Conservation (phyloP, 495 filamentous ascomycete genomes). For the Neurospora sp. region DNA sequence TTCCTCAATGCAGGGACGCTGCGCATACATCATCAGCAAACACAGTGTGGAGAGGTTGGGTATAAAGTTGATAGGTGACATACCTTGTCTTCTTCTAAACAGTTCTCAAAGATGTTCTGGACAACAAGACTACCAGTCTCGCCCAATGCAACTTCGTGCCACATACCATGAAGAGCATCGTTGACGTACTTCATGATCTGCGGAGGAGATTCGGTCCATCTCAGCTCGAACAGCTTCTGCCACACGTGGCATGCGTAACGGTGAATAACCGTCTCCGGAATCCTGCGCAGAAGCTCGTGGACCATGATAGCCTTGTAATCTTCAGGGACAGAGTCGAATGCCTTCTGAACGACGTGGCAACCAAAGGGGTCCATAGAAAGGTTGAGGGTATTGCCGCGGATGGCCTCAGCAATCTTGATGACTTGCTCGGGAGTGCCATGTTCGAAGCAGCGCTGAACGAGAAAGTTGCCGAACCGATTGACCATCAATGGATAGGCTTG, state of each 20-base stretch:
- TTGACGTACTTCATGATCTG: constrained; percentile 99
- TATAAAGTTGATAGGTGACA: not conserved
- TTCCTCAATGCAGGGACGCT: constrained; percentile 96
- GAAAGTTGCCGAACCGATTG: constrained; percentile 96
- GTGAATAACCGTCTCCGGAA: constrained; percentile 96
- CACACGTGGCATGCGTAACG: constrained; percentile 98
- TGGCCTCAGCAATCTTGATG: constrained; percentile 86
- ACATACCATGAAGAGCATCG: constrained; percentile 90
- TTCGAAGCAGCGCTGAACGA: constrained; percentile 97
- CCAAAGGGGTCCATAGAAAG: constrained; percentile 98
- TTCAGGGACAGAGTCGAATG: constrained; percentile 93
- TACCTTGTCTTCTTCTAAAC: constrained; percentile 97
- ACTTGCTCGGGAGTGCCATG: constrained; percentile 94
- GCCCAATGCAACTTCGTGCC: constrained; percentile 94
- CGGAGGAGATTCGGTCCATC: constrained; percentile 88
- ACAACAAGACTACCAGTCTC: constrained; percentile 97
- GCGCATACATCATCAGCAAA: constrained; percentile 24
- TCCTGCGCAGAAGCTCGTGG: constrained; percentile 85
- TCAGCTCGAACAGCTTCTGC: constrained; percentile 98
- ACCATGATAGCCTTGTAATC: constrained; percentile 98
- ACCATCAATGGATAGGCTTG: constrained; percentile 96
- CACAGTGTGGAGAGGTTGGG: not conserved
- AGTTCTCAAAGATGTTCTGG: constrained; percentile 99
- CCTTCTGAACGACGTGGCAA: constrained; percentile 97
- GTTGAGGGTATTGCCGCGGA: constrained; percentile 86